Base-by-base conservation (phyloP, 768 basidiomycete species). In the Leccinum olivaceopallidum region DNA sequence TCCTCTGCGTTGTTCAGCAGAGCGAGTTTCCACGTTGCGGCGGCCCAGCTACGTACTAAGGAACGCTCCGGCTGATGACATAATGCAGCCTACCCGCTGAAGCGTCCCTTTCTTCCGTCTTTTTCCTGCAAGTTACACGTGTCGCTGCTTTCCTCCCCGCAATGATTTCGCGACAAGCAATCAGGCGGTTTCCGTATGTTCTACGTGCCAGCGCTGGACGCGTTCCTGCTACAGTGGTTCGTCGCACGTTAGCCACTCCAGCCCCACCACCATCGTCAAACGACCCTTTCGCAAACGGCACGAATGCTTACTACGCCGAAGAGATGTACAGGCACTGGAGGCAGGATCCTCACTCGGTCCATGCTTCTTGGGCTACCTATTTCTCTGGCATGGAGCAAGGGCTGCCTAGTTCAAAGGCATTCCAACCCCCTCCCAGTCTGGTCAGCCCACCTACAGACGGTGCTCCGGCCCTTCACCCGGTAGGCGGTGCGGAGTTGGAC, bases 251-350 rank as follows among this genome's bases (percentile, higher is more conserved):
- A 58, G 85, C 86, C 26, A 85, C 79, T 36, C 74, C 82, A 20
- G 73, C 80, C 1, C 72, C 77, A 0, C 73, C 83, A 24, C 90
- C 90, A 2, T 92, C 90, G 2, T 77, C 89, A 22, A 91, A 92
- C 66, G 92, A 94, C 73, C 81, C 83, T 8, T 97, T 98, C 73
- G 95, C 95, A 13, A 96, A 93, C 60, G 95, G 94, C 47, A 95
- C 90, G 47, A 98, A 97, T 76, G 82, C 94, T 24, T 95, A 96
- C 79, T 98, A 98, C 72, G 90, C 90, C 20, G 95, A 92, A 68
- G 94, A 96, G 76, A 98, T 98, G 96, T 98, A 96, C 78, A 85
- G 86, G 65, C 86, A 89, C 67, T 94, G 92, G 93, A 84, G 83
- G 74, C 83, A 92, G 78, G 94, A 99, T 76, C 92, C 94, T 48